These are phyloP conservation scores for Pulveroboletus sp. DNA, from an alignment of 768 basidiomycete species.

Conservation along the genomic window DNA sequence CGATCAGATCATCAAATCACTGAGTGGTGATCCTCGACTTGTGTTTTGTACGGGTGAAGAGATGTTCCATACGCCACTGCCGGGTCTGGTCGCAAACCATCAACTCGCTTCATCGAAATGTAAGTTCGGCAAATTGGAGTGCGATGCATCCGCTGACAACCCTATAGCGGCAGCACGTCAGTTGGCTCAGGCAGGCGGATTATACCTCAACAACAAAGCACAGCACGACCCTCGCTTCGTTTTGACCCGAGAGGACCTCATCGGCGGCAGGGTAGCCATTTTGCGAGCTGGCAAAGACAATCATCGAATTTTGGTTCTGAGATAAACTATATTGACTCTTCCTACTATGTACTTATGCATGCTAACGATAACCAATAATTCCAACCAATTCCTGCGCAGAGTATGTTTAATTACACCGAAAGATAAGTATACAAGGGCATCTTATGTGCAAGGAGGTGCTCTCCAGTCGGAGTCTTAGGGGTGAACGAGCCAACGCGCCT, in stretches of 20 bases:
- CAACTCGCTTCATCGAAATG: slow-evolving; percentile 61
- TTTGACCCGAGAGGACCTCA: slow-evolving; percentile 43
- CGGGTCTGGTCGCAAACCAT: slow-evolving; percentile 57
- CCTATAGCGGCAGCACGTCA: slow-evolving; percentile 58
- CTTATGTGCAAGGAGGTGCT: background rate
- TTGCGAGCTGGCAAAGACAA: slow-evolving; percentile 75
- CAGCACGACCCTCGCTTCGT: slow-evolving; percentile 48
- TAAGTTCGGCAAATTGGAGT: slow-evolving; percentile 33
- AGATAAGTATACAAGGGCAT: background rate
- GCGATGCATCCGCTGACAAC: slow-evolving; percentile 6
- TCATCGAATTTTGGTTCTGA: slow-evolving; percentile 49
- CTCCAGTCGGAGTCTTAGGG: no score
- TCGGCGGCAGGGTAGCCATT: slow-evolving; percentile 61
- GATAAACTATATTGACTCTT: slow-evolving; percentile 5
- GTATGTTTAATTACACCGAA: slow-evolving; percentile 14
- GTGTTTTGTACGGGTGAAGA: slow-evolving; percentile 47
- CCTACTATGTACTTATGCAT: background rate
- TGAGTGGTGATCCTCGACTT: slow-evolving; percentile 65
- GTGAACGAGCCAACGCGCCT: background rate
- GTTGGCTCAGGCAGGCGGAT: slow-evolving; percentile 59
- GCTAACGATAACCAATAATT: background rate
- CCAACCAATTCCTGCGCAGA: background rate
- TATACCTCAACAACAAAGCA: slow-evolving; percentile 66
- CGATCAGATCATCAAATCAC: slow-evolving; percentile 54
- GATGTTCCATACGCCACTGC: slow-evolving; percentile 49